Conservation (phyloP, 225 moss, liverwort and hornwort species). For the Sphagnum tenellum region DNA sequence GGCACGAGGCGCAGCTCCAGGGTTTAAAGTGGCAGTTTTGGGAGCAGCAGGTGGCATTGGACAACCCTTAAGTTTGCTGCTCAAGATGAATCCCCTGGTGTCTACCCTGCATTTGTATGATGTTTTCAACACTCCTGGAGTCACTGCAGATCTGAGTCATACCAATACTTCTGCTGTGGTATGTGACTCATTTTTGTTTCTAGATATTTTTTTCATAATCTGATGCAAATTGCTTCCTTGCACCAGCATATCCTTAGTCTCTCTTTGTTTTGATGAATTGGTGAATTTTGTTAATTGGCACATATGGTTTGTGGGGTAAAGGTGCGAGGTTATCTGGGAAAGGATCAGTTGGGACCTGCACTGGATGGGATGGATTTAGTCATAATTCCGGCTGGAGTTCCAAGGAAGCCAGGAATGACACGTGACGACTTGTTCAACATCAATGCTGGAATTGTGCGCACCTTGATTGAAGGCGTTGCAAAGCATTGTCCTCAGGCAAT, state of each 20-base stretch:
- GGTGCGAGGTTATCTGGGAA: conserved; percentile 65
- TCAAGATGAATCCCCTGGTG: conserved; percentile 84
- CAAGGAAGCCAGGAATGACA: conserved; percentile 96
- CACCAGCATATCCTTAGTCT: no score
- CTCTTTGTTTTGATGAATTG: no score
- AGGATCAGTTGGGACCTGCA: conserved; percentile 48
- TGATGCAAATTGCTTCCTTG: no score
- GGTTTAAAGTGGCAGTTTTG: conserved; percentile 84
- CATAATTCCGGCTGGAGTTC: conserved; percentile 92
- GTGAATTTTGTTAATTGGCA: no score
- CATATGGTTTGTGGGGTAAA: conserved; percentile 1
- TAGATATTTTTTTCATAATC: no score
- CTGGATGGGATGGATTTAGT: conserved; percentile 85
- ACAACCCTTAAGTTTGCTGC: conserved; percentile 72
- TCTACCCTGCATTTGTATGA: conserved; percentile 92
- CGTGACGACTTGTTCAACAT: conserved; percentile 96
- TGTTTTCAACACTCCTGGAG: conserved; percentile 98
- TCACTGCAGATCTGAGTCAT: conserved; percentile 93
- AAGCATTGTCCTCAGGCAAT: conserved; percentile 83
- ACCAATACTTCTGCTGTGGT: conserved; percentile 94
- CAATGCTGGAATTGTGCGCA: conserved; percentile 93
- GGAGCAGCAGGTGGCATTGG: conserved; percentile 99
- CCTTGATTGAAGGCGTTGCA: conserved; percentile 79
- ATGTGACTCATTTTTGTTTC: background rate
- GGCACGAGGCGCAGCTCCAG: conserved; percentile 75